Percentiles rank a stretch among this genome's conserved stretches.
Conservation (phyloP, 2,329 filamentous ascomycete species). For the Ceratocystis harringtonii region DNA sequence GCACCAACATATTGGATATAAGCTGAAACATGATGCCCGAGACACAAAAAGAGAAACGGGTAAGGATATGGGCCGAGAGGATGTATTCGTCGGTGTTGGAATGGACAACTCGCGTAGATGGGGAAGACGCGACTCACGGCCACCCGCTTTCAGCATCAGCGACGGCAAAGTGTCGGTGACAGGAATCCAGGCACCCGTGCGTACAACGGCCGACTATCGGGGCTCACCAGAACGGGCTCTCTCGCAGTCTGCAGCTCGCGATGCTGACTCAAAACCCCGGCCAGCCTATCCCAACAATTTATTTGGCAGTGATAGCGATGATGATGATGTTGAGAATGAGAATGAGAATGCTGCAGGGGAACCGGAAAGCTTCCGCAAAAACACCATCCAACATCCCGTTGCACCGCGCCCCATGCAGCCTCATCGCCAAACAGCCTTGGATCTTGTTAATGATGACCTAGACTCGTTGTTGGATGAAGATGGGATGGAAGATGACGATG, state of each 20-base stretch:
- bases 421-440: conserved; percentile 12
- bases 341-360: conserved; percentile 9
- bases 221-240: conserved; percentile 9
- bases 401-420: conserved; percentile 7
- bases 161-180: conserved; percentile 14
- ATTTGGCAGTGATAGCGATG: conserved; percentile 11
- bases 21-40: not conserved
- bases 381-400: conserved; percentile 3
- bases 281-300: conserved; percentile 1
- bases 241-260: conserved; percentile 7
- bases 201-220: conserved; percentile 6
- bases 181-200: not conserved
- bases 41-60: not conserved
- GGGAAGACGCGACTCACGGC: conserved; percentile 14
- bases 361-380: not conserved
- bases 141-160: conserved; percentile 13
- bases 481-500: conserved; percentile 9
- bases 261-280: not conserved
- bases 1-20: not conserved
- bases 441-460: conserved; percentile 14
- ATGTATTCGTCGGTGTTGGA: conserved; percentile 14
- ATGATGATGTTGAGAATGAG: conserved; percentile 1
- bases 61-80: not conserved
- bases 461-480: conserved; percentile 15
- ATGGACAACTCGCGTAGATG: conserved; percentile 11